Percentiles rank a stretch among this genome's conserved stretches.
These are phyloP conservation scores for Mariannaea elegans DNA, from an alignment of 2,329 filamentous ascomycete genomes.

Conservation along the genomic window DNA sequence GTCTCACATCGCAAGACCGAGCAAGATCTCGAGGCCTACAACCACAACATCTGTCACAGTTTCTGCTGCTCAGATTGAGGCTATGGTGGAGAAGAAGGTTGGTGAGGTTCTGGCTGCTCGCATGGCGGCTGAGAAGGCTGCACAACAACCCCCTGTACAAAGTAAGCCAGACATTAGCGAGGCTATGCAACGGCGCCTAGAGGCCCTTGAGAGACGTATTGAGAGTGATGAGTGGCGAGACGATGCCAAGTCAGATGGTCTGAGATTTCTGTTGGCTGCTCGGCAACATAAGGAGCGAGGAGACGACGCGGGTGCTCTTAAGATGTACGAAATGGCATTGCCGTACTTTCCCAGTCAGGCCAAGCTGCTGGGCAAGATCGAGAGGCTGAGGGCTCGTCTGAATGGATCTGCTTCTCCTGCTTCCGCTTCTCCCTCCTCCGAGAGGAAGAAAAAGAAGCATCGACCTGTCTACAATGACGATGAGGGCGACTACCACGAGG, in stretches of 20 bases:
- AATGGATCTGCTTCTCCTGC: conserved; percentile 32
- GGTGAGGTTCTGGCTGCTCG: conserved; percentile 87
- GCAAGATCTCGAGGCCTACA: conserved; percentile 51
- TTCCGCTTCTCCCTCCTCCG: conserved; percentile 28
- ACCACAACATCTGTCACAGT: conserved; percentile 56
- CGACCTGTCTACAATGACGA: conserved; percentile 43
- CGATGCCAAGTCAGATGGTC: conserved; percentile 80
- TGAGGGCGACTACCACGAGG: conserved; percentile 52
- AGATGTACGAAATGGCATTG: conserved; percentile 85
- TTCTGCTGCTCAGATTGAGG: conserved; percentile 82
- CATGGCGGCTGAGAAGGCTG: conserved; percentile 56
- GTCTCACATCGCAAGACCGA: conserved; percentile 50
- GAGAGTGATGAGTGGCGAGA: conserved; percentile 70
- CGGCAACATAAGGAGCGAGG: conserved; percentile 88
- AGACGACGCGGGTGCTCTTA: conserved; percentile 79
- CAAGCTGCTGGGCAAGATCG: conserved; percentile 78
- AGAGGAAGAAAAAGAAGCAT: conserved; percentile 43
- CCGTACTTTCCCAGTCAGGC: conserved; percentile 87
- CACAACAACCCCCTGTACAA: conserved; percentile 46
- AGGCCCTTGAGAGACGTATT: conserved; percentile 87
- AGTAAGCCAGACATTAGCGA: conserved; percentile 69
- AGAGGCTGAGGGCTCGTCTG: conserved; percentile 66
- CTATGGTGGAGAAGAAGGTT: conserved; percentile 91
- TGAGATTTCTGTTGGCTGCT: conserved; percentile 88
- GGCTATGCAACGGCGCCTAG: conserved; percentile 81